phyloP scores from a whole-genome alignment of 768 basidiomycete species.

The Suillus occidentalis region DNA sequence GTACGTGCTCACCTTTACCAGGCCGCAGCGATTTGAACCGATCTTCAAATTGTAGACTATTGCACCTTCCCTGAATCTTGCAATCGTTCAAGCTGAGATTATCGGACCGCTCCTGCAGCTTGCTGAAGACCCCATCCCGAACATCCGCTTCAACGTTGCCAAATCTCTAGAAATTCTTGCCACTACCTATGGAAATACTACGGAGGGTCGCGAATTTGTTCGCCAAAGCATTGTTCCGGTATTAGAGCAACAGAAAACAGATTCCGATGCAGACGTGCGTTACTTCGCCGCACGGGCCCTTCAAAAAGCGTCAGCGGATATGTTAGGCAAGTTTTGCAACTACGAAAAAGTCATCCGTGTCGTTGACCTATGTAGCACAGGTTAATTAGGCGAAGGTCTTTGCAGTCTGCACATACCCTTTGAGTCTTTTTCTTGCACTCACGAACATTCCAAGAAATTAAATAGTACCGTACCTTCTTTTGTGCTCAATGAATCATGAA shows the following conservation, averaged over 20 bases:
- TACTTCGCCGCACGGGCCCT: constrained; percentile 87
- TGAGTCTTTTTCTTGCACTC: constrained; percentile 19
- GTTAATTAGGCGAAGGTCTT: constrained; percentile 19
- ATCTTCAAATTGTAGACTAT: constrained; percentile 71
- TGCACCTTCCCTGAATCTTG: constrained; percentile 80
- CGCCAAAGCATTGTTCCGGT: constrained; percentile 76
- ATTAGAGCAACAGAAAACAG: constrained; percentile 82
- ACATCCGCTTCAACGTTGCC: constrained; percentile 98
- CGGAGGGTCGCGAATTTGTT: constrained; percentile 76
- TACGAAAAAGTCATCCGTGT: background rate
- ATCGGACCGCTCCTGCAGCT: constrained; percentile 82
- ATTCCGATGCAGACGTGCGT: constrained; percentile 93
- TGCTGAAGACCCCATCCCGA: constrained; percentile 90
- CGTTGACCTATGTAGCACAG: constrained; percentile 14
- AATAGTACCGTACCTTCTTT: constrained; percentile 32
- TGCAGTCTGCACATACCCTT: constrained; percentile 27
- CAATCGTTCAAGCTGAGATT: constrained; percentile 82
- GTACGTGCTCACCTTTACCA: constrained; percentile 45
- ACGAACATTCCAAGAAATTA: constrained; percentile 26
- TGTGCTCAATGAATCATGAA: constrained; percentile 27
- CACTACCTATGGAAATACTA: constrained; percentile 55
- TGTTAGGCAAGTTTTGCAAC: constrained; percentile 34
- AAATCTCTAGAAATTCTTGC: constrained; percentile 92
- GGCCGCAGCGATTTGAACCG: background rate
- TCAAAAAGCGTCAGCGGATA: constrained; percentile 49